Evolutionary conservation across 371 early-diverging fungal species (phyloP).

Genomic region (Saksenaea vasiformis): DNA sequence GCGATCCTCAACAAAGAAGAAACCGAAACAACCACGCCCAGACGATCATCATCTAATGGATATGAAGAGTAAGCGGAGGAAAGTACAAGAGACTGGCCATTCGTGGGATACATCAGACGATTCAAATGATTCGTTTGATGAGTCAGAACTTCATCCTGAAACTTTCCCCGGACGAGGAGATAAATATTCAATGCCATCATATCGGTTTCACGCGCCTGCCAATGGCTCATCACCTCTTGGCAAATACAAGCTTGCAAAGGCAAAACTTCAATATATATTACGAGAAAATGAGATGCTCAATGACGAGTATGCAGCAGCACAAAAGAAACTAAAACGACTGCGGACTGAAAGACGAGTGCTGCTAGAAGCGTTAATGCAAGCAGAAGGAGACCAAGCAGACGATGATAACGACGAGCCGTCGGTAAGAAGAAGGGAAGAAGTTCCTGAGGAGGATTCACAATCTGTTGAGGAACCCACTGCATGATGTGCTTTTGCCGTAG

Average conservation of each 20-base stretch:
- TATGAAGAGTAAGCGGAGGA: background rate
- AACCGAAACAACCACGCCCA: background rate
- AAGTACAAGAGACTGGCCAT: background rate
- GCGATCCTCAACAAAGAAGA: conserved; percentile 6
- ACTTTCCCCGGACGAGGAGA: background rate
- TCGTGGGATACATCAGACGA: background rate
- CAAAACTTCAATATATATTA: conserved; percentile 54
- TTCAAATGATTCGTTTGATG: background rate
- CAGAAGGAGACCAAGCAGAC: conserved; percentile 33
- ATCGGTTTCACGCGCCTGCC: background rate
- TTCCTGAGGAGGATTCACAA: conserved; percentile 1
- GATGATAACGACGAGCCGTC: conserved; percentile 9
- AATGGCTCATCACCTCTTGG: conserved; percentile 27
- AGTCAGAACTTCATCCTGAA: background rate
- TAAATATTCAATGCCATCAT: background rate
- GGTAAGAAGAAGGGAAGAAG: conserved; percentile 4
- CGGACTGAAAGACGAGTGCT: conserved; percentile 54
- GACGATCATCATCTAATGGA: background rate
- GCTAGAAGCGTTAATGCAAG: conserved; percentile 49
- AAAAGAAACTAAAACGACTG: conserved; percentile 51
- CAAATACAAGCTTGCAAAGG: conserved; percentile 57
- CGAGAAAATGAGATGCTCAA: conserved; percentile 61
- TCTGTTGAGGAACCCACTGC: background rate
- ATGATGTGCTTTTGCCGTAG: background rate
- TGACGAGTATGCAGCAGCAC: conserved; percentile 48